Percentiles rank a stretch among this genome's conserved stretches.
Conservation (phyloP, 169 alveolate species). For the Nephromyces sp. region DNA sequence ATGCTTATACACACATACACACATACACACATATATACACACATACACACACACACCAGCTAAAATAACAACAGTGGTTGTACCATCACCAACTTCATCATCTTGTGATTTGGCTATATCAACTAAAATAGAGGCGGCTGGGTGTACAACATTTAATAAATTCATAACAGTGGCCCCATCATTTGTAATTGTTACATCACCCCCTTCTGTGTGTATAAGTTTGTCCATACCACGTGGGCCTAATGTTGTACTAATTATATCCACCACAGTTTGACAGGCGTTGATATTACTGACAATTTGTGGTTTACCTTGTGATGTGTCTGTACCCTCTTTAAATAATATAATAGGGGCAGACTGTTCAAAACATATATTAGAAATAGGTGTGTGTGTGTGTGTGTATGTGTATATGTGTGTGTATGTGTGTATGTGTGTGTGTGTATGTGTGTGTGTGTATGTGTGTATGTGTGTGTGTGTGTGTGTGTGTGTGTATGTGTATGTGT, state of each 20-base stretch:
- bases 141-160: slow-evolving; percentile 87
- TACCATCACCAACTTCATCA: slow-evolving; percentile 79
- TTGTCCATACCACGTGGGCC: slow-evolving; percentile 99
- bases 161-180: slow-evolving; percentile 97
- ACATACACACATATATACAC: too few relatives aligned
- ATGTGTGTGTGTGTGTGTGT: too few relatives aligned
- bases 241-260: slow-evolving; percentile 90
- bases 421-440: too few relatives aligned
- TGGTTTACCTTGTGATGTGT: slow-evolving; percentile 87
- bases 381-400: too few relatives aligned
- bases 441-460: too few relatives aligned
- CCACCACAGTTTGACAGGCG: slow-evolving; percentile 81
- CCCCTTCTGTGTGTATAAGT: slow-evolving; percentile 75
- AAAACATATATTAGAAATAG: too few relatives aligned
- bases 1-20: too few relatives aligned
- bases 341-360: slow-evolving; percentile 57
- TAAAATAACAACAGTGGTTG: background rate
- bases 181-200: slow-evolving; percentile 85
- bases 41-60: slow-evolving; percentile 9
- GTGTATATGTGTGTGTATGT: too few relatives aligned
- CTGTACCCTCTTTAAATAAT: slow-evolving; percentile 91
- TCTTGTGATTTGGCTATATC: slow-evolving; percentile 94
- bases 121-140: slow-evolving; percentile 92
- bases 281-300: slow-evolving; percentile 79
- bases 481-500: too few relatives aligned